Evolutionary conservation across 139 green algal species (phyloP), one percentile per base, ranked within the genome.

Genomic region (Chlorella sp.): DNA sequence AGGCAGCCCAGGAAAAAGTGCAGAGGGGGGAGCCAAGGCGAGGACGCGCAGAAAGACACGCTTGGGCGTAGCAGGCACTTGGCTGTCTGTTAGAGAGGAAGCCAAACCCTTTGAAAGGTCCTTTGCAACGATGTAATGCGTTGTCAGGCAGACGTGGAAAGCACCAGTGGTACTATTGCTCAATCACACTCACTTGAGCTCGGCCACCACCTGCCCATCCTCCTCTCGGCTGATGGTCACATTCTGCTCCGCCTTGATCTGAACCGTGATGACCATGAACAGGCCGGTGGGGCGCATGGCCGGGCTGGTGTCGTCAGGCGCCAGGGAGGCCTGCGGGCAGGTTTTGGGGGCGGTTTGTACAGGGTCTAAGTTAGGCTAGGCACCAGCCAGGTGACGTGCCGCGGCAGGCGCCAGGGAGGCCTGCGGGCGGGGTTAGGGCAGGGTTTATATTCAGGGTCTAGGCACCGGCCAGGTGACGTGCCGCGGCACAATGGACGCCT

Each of bases 121-220:
- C n/a, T n/a, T n/a, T n/a, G n/a, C n/a, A n/a, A n/a, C n/a, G n/a
- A n/a, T n/a, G n/a, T n/a, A n/a, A n/a, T n/a, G n/a, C n/a, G n/a
- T n/a, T n/a, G n/a, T n/a, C n/a, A n/a, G n/a, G n/a, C n/a, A n/a
- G n/a, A n/a, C n/a, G n/a, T n/a, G n/a, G n/a, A n/a, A n/a, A n/a
- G n/a, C n/a, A n/a, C n/a, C n/a, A n/a, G n/a, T n/a, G n/a, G n/a
- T n/a, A n/a, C n/a, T n/a, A n/a, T n/a, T 11, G 19, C 34, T 34
- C 21, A 14, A 73, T 3, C 48, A 2, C 34, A 5, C 83, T 66
- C 68, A 88, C 84, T 48, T 91, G 32, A 91, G 60, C 34, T 91
- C 68, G 0, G 79, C 88, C n/a, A 91, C 81, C 36, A 91, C 73
- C 19, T 89, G 81, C 36, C 78, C 88, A 39, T 91, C 81, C 78